These are phyloP conservation scores for Smittium culicis DNA, from an alignment of 371 early-diverging fungal species.

Conservation along the genomic window DNA sequence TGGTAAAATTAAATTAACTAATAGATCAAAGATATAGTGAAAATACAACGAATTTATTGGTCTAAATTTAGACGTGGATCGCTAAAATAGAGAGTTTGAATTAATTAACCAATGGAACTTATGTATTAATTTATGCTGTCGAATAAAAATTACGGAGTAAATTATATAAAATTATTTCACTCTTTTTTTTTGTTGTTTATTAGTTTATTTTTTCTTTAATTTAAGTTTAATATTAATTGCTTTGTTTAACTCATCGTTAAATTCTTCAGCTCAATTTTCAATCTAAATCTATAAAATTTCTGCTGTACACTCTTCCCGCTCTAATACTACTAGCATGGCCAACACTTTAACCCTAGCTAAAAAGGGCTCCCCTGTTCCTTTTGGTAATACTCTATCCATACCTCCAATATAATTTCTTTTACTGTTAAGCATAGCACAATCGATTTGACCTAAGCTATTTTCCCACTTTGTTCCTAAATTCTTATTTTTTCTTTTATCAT, in stretches of 20 bases:
- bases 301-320: neutral
- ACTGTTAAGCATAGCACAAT: no score
- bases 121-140: no score
- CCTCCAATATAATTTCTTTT: neutral
- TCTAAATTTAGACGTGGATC: no score
- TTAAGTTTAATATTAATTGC: no score
- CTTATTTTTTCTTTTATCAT: neutral
- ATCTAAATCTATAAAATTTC: neutral
- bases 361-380: neutral
- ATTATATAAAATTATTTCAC: neutral
- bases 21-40: no score
- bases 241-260: neutral
- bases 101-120: no score
- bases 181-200: neutral
- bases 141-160: neutral
- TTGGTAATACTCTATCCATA: neutral
- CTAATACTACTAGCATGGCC: neutral
- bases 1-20: no score
- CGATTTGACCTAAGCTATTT: no score
- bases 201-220: no score
- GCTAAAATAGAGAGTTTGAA: no score
- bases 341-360: neutral
- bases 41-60: no score
- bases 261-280: neutral
- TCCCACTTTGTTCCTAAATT: neutral